Evolutionary conservation across 2,329 filamentous ascomycete genomes (phyloP).

Genomic region (Capronia americana): DNA sequence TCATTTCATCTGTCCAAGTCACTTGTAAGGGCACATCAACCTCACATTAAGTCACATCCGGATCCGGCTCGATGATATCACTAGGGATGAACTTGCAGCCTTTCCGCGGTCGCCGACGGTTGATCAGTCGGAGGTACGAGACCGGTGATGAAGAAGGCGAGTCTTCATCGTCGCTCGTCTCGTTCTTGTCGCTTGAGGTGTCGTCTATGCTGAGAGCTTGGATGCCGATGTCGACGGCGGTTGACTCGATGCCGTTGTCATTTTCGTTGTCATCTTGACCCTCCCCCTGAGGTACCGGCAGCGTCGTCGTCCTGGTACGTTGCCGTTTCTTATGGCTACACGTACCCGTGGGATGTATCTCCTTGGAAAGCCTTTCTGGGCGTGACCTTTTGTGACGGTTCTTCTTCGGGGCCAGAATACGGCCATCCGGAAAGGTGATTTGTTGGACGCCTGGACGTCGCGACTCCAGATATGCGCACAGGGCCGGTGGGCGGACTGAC

Average conservation of each 20-base stretch:
- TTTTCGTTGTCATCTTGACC: neutral
- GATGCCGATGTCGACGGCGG: neutral
- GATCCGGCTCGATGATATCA: conserved; percentile 18
- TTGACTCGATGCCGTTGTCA: neutral
- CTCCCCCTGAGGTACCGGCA: neutral
- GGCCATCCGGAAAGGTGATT: conserved; percentile 26
- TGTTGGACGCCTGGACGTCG: conserved; percentile 18
- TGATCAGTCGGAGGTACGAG: neutral
- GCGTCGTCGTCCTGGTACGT: neutral
- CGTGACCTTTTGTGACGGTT: neutral
- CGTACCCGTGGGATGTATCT: neutral
- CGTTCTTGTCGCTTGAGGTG: neutral
- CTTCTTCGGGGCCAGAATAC: conserved; percentile 14
- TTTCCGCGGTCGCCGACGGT: neutral
- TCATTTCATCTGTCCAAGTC: neutral
- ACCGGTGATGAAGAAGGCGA: conserved; percentile 8
- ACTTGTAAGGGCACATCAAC: neutral
- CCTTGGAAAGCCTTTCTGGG: neutral
- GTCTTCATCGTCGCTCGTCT: neutral
- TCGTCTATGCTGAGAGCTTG: neutral
- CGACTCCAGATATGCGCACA: conserved; percentile 28
- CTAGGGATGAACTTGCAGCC: neutral
- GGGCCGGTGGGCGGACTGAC: conserved; percentile 1
- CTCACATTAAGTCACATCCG: neutral
- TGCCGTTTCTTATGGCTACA: neutral